Base-by-base conservation (phyloP, 2,329 filamentous ascomycete species). In the Colletotrichum scovillei region DNA sequence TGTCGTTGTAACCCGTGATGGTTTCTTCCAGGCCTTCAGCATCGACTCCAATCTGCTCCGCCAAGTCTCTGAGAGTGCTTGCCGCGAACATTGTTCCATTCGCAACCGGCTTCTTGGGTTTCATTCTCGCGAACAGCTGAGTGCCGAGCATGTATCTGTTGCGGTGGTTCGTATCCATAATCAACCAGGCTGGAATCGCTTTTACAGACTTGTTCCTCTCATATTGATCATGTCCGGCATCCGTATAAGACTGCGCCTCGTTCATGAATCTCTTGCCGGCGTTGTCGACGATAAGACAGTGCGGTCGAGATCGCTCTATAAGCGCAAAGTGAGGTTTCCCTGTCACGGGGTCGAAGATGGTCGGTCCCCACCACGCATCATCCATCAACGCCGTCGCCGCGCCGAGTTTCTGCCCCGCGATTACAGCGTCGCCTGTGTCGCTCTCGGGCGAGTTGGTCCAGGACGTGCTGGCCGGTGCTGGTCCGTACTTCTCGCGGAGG, bases 281-380 rank as follows among this genome's bases (percentile, higher is more conserved):
- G 12, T 74, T 66, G 69, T 83, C 81, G 26, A 84, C 81, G 26
- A 83, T 80, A 57, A 84, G 80, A 3, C 76, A 78, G 74, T 80
- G 79, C 28, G 82, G 82, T 16, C 78, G 75, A 2, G 75, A 76
- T 46, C 81, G 77, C 8, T 82, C 82, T 38, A 76, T 78, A 4
- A 81, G 68, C 63, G 73, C 73, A 67, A 78, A 81, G 55, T 75
- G 74, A 42, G 58, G 59, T 26, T 69, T 57, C 1, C 69, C 69
- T 3, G 71, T 75, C 12, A 60, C 69, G 7, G 80, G 80, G 63
- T 82, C 77, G 38, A 76, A 59, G 22, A 82, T 75, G n/a, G 77
- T 76, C 5, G 80, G 76, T 78, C 79, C 81, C 82, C 38, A 83
- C 80, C 82, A 82, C 8, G 80, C 78, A 8, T 78, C 76, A 67